These are phyloP conservation scores for Emergomyces pasteurianus DNA, from an alignment of 2,329 filamentous ascomycete species.

Conservation along the genomic window DNA sequence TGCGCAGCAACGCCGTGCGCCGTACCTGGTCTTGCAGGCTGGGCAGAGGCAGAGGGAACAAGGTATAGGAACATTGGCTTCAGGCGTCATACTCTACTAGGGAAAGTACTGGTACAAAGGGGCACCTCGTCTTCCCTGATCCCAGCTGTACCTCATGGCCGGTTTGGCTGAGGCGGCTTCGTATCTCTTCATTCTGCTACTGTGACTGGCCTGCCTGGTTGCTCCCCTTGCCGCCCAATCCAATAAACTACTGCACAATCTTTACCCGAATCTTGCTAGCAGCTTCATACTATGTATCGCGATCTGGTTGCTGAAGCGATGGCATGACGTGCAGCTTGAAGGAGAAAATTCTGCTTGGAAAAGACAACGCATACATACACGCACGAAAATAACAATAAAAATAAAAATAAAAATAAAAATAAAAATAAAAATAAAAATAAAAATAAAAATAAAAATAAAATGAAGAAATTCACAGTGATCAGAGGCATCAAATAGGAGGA, in stretches of 20 bases:
- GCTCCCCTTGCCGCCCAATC: background rate
- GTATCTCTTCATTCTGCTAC: background rate
- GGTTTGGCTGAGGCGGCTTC: background rate
- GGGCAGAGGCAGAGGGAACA: background rate
- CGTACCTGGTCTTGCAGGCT: no score
- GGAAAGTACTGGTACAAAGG: background rate
- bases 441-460: background rate
- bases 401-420: background rate
- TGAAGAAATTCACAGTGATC: background rate
- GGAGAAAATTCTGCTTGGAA: background rate
- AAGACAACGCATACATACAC: background rate
- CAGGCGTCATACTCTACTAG: background rate
- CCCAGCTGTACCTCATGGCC: background rate
- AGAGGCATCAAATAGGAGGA: background rate
- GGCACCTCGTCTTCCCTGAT: background rate
- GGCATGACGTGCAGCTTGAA: background rate
- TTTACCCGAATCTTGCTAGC: background rate
- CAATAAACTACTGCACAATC: slow-evolving; percentile 1
- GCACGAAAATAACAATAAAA: background rate
- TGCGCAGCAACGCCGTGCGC: no score
- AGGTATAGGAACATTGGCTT: background rate
- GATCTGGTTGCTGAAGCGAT: slow-evolving; percentile 1
- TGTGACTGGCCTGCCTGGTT: background rate
- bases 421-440: background rate
- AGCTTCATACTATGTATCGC: background rate